Evolutionary conservation across 108 stramenopile species (phyloP), one percentile per base, ranked within the genome.

Genomic region (Poteriospumella lacustris): DNA sequence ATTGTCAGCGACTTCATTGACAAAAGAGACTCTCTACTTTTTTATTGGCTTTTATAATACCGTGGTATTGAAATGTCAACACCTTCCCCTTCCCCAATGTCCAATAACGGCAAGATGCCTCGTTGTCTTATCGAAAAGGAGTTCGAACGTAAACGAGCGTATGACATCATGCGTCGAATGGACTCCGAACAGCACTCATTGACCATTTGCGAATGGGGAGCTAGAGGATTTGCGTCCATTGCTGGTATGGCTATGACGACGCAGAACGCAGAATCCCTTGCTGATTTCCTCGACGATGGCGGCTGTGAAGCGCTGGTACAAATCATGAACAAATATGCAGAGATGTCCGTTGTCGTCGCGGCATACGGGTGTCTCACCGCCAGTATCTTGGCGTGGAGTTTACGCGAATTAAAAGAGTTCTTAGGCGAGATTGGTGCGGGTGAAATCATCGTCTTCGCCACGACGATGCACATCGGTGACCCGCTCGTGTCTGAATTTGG

Each of bases 391-490:
- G 36, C 70, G 28, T 73, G 70, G 70, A 73, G 19, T 26, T 42
- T 33, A 24, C 36, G 33, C 26, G 70, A 73, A 5, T 5, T 73
- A 5, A 73, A 24, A 73, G 70, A 73, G 15, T 73, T 73, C 41
- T 42, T 73, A 5, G 70, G 70, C 5, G 70, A 73, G 24, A 3
- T 73, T 38, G 70, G 70, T 9, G 70, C 70, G 38, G 26, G 70
- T 73, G 70, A 73, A 24, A 5, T 44, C 9, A 31, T 73, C 31
- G 70, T 42, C 12, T 73, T 34, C 36, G 41, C 70, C 15, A 3
- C 36, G 3, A 42, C 12, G 3, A 73, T 73, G 12, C 3, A 73
- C 36, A 24, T 73, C 31, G 70, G 70, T 24, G 12, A 73, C 9
- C 44, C 70, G 9, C 9, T 33, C 26, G 70, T 73, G 5, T 44